Evolutionary conservation across 495 filamentous ascomycete genomes (phyloP), one percentile per base, ranked within the genome.

Genomic region (Daldinia vernicosa): DNA sequence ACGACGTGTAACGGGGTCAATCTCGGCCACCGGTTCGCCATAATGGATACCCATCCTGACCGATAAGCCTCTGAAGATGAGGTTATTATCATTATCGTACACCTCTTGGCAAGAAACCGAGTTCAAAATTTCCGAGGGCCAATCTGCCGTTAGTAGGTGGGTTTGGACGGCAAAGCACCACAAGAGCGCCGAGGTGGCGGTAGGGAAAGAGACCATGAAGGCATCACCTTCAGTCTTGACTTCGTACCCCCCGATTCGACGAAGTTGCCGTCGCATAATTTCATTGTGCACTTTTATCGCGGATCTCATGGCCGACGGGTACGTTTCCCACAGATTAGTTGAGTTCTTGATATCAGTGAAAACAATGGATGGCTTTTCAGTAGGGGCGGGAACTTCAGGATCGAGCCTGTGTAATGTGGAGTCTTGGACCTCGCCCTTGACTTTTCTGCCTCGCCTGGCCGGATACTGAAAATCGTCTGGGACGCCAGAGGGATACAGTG

Each of bases 321-420:
- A 95, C 8, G 89, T 93, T 78, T 99, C 95, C 95, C 95, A 99
- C n/a, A 99, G 82, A 39, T 92, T 86, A 2, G 95, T 99, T 2
- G 95, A 98, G 79, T 94, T 97, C 80, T 99, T 99, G 86, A 99
- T 99, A 83, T 99, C 95, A 0, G 95, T 99, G 78, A 99, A 99
- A 47, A 97, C 93, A 74, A 99, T 93, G 43, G 92, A 91, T 67
- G 98, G 85, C 65, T 97, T 91, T 15, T 95, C 95, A 4, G 88
- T 91, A 1, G 95, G 95, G 26, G 95, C 92, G 71, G 93, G 92
- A 32, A 98, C 93, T 77, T 95, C 93, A 39, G 89, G 87, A 65
- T 96, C 92, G 50, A 98, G 91, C 26, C 96, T 88, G 45, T 89
- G 88, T 28, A 97, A 84, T 39, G 89, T 89, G 37, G 93, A 97